phyloP scores from a whole-genome alignment of 1,139 yeast species.

The Hyphopichia fennica region DNA sequence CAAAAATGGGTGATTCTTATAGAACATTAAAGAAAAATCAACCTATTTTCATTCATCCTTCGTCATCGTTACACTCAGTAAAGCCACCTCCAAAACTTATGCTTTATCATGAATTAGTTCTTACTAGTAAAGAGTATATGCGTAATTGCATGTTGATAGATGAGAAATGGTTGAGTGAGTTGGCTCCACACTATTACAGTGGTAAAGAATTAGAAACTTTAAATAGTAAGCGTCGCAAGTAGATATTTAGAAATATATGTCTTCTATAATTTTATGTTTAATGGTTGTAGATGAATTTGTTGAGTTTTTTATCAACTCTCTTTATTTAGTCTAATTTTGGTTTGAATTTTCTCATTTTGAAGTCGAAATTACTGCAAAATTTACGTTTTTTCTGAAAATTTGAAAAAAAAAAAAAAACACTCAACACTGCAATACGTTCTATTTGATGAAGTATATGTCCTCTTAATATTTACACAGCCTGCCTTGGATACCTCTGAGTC shows the following conservation, averaged over 20 bases:
- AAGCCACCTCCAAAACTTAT: constrained; percentile 73
- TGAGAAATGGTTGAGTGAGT: constrained; percentile 38
- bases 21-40: constrained; percentile 61
- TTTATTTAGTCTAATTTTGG: too few relatives aligned
- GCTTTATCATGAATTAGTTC: constrained; percentile 79
- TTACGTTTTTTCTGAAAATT: too few relatives aligned
- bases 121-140: constrained; percentile 88
- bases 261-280: too few relatives aligned
- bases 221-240: neutral
- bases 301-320: too few relatives aligned
- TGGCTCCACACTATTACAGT: constrained; percentile 25
- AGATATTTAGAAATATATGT: neutral
- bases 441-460: too few relatives aligned
- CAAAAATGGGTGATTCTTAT: constrained; percentile 72
- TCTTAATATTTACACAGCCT: too few relatives aligned
- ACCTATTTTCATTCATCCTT: constrained; percentile 79
- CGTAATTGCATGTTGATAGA: constrained; percentile 77
- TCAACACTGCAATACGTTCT: too few relatives aligned
- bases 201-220: constrained; percentile 17
- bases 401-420: too few relatives aligned
- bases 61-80: constrained; percentile 59
- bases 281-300: too few relatives aligned
- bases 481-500: too few relatives aligned
- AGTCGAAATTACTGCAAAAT: too few relatives aligned
- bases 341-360: too few relatives aligned